Evolutionary conservation across 345 rosid genomes (phyloP).

Genomic region (Salix purpurea): DNA sequence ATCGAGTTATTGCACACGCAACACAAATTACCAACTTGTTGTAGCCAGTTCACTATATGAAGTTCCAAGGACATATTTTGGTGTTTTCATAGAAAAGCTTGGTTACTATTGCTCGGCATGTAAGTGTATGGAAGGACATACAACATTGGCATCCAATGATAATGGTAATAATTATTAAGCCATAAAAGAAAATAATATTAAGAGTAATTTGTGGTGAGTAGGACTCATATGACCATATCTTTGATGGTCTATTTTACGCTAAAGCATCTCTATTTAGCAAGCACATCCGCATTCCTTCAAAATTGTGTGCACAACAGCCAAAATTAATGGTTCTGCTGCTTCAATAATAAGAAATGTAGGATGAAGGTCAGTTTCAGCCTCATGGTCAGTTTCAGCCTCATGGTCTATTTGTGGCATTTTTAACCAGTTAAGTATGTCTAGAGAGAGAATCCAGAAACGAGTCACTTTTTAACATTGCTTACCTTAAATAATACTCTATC

Average conservation of each 20-base stretch:
- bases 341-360: not conserved
- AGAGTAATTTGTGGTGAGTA: not conserved
- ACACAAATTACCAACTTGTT: not conserved
- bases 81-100: not conserved
- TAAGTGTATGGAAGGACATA: not conserved
- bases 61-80: not conserved
- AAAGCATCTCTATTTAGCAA: not conserved
- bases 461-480: slow-evolving; percentile 2
- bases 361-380: not conserved
- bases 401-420: not conserved
- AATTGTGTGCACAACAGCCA: not conserved
- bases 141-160: not conserved
- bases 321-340: not conserved
- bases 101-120: not conserved
- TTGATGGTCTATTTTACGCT: not conserved
- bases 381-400: not conserved
- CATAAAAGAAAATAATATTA: not conserved
- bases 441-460: not conserved
- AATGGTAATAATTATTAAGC: not conserved
- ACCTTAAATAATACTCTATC: slow-evolving; percentile 97
- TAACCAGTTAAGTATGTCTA: not conserved
- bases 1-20: not conserved
- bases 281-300: not conserved
- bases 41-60: not conserved
- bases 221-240: not conserved